Conservation (phyloP, 768 basidiomycete genomes). For the Calocera cornea region DNA sequence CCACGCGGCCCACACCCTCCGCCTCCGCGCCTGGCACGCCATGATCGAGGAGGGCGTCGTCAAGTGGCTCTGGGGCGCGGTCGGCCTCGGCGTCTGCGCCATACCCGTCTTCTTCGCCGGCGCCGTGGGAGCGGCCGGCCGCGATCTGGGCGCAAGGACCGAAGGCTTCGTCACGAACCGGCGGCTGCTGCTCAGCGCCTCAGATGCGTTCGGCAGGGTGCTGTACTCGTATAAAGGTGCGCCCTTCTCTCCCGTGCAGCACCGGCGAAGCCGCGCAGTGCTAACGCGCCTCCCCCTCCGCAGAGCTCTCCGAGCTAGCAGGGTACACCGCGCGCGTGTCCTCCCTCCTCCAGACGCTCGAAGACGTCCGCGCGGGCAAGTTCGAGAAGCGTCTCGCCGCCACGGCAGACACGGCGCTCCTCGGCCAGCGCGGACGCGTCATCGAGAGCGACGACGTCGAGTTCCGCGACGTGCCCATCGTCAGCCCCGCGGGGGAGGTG, state of each 20-base stretch:
- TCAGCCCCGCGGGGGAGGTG: constrained; percentile 91
- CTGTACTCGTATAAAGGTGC: constrained; percentile 87
- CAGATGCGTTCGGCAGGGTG: constrained; percentile 86
- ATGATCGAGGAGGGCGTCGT: constrained; percentile 90
- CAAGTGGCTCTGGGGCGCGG: constrained; percentile 89
- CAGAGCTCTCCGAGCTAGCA: constrained; percentile 82
- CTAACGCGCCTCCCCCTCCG: constrained; percentile 10
- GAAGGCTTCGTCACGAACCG: constrained; percentile 98
- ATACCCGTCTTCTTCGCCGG: constrained; percentile 87
- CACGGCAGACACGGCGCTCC: constrained; percentile 55
- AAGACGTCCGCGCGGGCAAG: constrained; percentile 66
- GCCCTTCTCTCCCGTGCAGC: neutral
- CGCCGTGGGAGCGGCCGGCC: constrained; percentile 46
- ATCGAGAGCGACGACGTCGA: constrained; percentile 78
- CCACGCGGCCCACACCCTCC: constrained; percentile 71
- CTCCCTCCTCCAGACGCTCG: constrained; percentile 78
- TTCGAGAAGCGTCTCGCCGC: constrained; percentile 81
- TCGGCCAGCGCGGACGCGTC: constrained; percentile 63
- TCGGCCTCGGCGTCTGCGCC: constrained; percentile 81
- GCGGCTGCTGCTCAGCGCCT: constrained; percentile 67
- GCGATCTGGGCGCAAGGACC: constrained; percentile 77
- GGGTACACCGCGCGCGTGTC: constrained; percentile 91
- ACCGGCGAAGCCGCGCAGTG: neutral
- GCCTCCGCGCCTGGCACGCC: constrained; percentile 76
- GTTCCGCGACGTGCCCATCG: constrained; percentile 87